phyloP scores from a whole-genome alignment of 1,284 basidiomycete genomes.

The Filobasidium uniguttulatum region DNA sequence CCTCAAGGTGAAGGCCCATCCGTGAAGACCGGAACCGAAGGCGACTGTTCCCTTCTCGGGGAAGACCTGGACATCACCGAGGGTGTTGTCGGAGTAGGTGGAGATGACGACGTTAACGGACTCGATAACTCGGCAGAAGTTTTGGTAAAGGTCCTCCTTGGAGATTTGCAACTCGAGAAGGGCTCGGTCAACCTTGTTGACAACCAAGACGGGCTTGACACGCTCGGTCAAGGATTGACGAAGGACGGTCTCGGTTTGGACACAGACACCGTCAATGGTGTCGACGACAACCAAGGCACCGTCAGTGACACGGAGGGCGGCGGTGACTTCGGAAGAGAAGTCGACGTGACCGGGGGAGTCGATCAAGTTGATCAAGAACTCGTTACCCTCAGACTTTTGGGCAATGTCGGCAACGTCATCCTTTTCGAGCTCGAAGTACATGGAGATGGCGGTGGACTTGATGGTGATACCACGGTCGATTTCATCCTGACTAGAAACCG shows the following conservation, averaged over 20 bases:
- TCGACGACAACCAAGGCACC: constrained; percentile 96
- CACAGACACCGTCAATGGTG: constrained; percentile 99
- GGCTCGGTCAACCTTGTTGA: constrained; percentile 99
- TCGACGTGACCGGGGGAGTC: constrained; percentile 99
- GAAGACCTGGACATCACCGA: constrained; percentile 98
- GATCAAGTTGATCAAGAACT: constrained; percentile 99
- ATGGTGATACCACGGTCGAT: constrained; percentile 99
- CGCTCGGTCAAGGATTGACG: constrained; percentile 95
- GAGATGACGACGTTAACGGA: constrained; percentile 98
- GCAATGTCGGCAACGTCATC: constrained; percentile 73
- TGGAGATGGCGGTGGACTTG: constrained; percentile 99
- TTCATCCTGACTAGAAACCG: constrained; percentile 69
- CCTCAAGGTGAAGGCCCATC: constrained; percentile 98
- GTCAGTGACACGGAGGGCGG: constrained; percentile 98
- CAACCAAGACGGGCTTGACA: constrained; percentile 98
- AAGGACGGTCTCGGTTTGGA: constrained; percentile 98
- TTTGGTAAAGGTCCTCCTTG: constrained; percentile 97
- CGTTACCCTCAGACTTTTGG: constrained; percentile 85
- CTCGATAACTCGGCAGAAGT: constrained; percentile 95
- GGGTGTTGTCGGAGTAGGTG: constrained; percentile 85
- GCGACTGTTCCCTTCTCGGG: constrained; percentile 97
- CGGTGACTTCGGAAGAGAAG: constrained; percentile 99
- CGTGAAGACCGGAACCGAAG: constrained; percentile 98
- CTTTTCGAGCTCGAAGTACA: constrained; percentile 96
- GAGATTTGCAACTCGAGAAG: constrained; percentile 94